Percentiles rank a stretch among this genome's conserved stretches.
phyloP scores from a whole-genome alignment of 2,329 filamentous ascomycete species.

The Lachnellula occidentalis region DNA sequence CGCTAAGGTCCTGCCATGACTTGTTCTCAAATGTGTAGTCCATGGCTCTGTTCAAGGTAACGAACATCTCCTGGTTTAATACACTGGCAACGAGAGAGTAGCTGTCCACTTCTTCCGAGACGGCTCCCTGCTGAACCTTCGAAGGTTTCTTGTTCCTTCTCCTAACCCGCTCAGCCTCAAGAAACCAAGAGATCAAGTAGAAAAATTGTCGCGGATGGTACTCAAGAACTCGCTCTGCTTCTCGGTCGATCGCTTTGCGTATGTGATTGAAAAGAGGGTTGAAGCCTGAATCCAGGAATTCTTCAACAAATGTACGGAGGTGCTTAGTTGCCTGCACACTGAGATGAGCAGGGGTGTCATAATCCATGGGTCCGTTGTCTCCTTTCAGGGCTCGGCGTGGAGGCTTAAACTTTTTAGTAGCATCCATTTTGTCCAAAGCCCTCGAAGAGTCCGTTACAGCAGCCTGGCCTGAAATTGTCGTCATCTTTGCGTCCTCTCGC shows the following conservation, averaged over 20 bases:
- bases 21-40: constrained; percentile 75
- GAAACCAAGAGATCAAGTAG: constrained; percentile 88
- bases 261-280: constrained; percentile 85
- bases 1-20: constrained; percentile 79
- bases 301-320: constrained; percentile 77
- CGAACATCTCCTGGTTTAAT: constrained; percentile 91
- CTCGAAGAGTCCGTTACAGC: constrained; percentile 68
- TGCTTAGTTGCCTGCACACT: constrained; percentile 69
- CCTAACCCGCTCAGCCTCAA: constrained; percentile 75
- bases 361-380: constrained; percentile 63
- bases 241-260: constrained; percentile 83
- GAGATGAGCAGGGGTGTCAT: constrained; percentile 67
- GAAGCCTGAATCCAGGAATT: constrained; percentile 92
- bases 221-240: constrained; percentile 73
- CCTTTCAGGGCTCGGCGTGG: constrained; percentile 60
- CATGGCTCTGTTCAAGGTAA: constrained; percentile 79
- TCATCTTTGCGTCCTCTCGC: constrained; percentile 75
- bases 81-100: constrained; percentile 87
- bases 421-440: constrained; percentile 83
- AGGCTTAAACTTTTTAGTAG: constrained; percentile 83
- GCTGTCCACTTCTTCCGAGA: constrained; percentile 56
- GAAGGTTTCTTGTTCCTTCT: constrained; percentile 54
- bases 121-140: constrained; percentile 40
- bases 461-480: constrained; percentile 83
- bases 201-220: constrained; percentile 83